These are phyloP conservation scores for Penicillium pancosmium DNA, from an alignment of 495 filamentous ascomycete genomes.

Conservation along the genomic window DNA sequence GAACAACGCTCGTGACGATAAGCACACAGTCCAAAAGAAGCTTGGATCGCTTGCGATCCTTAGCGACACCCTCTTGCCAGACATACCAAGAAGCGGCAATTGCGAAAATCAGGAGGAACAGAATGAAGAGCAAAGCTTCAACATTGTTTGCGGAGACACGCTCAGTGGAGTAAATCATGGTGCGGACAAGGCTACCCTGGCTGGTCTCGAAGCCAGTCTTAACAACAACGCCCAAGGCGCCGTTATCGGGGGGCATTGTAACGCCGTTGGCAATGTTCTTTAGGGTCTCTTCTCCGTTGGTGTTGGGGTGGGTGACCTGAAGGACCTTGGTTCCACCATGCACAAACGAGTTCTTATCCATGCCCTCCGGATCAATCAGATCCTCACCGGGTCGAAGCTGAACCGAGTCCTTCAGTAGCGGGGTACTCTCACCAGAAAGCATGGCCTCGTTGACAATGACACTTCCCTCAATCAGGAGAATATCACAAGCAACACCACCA, in stretches of 20 bases:
- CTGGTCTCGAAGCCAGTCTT: slow-evolving; percentile 99
- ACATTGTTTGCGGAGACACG: slow-evolving; percentile 96
- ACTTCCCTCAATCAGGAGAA: slow-evolving; percentile 90
- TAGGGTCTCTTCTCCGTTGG: slow-evolving; percentile 65
- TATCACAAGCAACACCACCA: slow-evolving; percentile 94
- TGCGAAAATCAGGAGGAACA: slow-evolving; percentile 95
- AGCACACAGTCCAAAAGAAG: slow-evolving; percentile 95
- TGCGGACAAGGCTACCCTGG: slow-evolving; percentile 94
- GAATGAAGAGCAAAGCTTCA: slow-evolving; percentile 92
- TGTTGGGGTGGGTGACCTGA: slow-evolving; percentile 81
- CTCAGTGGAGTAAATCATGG: slow-evolving; percentile 99
- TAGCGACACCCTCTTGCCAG: slow-evolving; percentile 91
- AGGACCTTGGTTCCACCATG: slow-evolving; percentile 98
- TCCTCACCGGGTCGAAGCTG: slow-evolving; percentile 87
- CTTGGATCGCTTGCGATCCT: slow-evolving; percentile 95
- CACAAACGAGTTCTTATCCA: slow-evolving; percentile 96
- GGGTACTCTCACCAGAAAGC: slow-evolving; percentile 97
- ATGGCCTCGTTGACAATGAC: slow-evolving; percentile 99
- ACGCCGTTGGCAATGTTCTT: slow-evolving; percentile 73
- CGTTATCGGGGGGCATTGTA: slow-evolving; percentile 79
- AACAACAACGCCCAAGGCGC: slow-evolving; percentile 89
- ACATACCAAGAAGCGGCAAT: slow-evolving; percentile 99
- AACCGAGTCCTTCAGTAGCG: slow-evolving; percentile 93
- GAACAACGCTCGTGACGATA: slow-evolving; percentile 96
- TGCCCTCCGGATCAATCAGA: slow-evolving; percentile 81